phyloP scores from a whole-genome alignment of 1,139 yeast genomes.

The Candida neerlandica region DNA sequence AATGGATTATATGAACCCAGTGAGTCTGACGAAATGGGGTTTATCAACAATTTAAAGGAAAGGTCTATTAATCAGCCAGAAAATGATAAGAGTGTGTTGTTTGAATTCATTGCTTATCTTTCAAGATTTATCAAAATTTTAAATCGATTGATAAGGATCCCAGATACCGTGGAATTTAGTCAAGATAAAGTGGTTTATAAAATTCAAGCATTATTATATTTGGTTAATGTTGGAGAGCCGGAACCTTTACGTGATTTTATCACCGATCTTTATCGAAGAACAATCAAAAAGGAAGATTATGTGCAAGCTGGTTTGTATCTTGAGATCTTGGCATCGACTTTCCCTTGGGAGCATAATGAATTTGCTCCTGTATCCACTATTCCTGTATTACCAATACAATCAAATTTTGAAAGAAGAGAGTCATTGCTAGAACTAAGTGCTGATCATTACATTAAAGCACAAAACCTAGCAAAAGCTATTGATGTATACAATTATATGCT shows the following conservation, averaged over 20 bases:
- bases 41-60: constrained; percentile 52
- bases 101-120: constrained; percentile 57
- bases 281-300: constrained; percentile 59
- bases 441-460: constrained; percentile 68
- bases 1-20: constrained; percentile 60
- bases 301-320: constrained; percentile 85
- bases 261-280: constrained; percentile 70
- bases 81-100: constrained; percentile 65
- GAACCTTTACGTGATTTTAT: constrained; percentile 79
- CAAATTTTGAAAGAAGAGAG: constrained; percentile 82
- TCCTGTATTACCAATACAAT: constrained; percentile 78
- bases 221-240: constrained; percentile 78
- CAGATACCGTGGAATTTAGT: constrained; percentile 80
- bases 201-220: constrained; percentile 73
- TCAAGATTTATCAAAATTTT: constrained; percentile 67
- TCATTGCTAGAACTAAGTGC: constrained; percentile 72
- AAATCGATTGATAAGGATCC: constrained; percentile 71
- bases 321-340: constrained; percentile 79
- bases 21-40: constrained; percentile 54
- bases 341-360: constrained; percentile 70
- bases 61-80: constrained; percentile 61
- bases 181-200: constrained; percentile 85
- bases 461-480: constrained; percentile 74
- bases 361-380: constrained; percentile 57
- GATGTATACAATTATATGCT: constrained; percentile 79